Base-by-base conservation (phyloP, 2,329 filamentous ascomycete species). In the Fusarium sp. region DNA sequence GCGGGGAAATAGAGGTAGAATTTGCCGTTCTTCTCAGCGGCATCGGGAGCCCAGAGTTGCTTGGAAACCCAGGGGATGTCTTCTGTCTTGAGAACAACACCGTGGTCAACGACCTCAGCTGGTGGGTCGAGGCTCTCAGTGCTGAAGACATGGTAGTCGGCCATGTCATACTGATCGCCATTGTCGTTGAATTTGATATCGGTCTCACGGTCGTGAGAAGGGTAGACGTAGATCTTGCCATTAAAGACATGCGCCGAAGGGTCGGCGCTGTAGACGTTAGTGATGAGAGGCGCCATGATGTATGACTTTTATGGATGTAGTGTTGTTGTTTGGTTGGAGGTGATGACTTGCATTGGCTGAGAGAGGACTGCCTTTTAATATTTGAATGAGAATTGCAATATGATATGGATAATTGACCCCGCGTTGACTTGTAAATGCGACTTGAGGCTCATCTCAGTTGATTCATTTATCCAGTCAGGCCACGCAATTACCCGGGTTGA, bases 91-190 rank as follows among this genome's bases (percentile, higher is more conserved):
- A 96, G 88, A 20, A 88, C 92, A 55, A 93, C 86, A 77, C 93
- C 93, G 83, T 95, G 93, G 84, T 95, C 93, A 26, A 87, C 91
- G 6, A 94, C 91, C 24, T 86, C 84, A 69, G 86, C 87, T 31
- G 90, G 84, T 4, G 87, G 84, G 63, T 89, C 87, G 66, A 89
- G 82, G 35, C 84, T 85, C 17, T 81, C 76, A 33, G 83, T 84
- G 74, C 89, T 91, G 82, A 95, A 91, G 80, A 95, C 93, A 82
- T 95, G 93, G 86, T 95, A 95, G 85, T 95, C 93, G 63, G 84
- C 87, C 93, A 95, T 95, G 84, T 94, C 93, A 81, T 94, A 95
- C 81, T 95, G 93, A 83, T 94, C 93, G 79, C 93, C 93, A 87
- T 94, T 94, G 86, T 95, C 93, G 84, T 95, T 95, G 86, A 92